These are phyloP conservation scores for Rhododendron ferrugineum DNA, from an alignment of 148 eudicot genomes.

Conservation along the genomic window DNA sequence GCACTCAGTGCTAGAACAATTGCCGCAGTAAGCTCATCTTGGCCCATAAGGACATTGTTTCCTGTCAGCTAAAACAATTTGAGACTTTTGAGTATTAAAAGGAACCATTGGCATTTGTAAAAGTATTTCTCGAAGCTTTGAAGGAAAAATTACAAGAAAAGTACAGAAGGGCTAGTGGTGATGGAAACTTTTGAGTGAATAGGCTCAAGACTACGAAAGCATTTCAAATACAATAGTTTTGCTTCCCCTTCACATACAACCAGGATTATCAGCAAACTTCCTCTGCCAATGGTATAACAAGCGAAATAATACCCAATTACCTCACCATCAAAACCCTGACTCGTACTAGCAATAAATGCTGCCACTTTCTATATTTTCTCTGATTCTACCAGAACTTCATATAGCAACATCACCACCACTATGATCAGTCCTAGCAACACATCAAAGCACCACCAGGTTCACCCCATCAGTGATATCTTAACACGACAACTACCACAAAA, in stretches of 20 bases:
- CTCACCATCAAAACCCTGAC: neutral
- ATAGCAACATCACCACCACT: neutral
- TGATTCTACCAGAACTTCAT: neutral
- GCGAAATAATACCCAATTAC: neutral
- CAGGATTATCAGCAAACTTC: neutral
- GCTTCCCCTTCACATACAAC: neutral
- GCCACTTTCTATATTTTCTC: neutral
- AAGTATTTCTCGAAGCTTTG: neutral
- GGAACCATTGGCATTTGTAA: neutral
- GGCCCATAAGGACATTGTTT: neutral
- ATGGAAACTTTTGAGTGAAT: neutral
- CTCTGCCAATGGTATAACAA: neutral
- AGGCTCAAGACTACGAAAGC: neutral
- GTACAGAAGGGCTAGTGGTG: neutral
- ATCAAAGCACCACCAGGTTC: neutral
- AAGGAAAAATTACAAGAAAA: neutral
- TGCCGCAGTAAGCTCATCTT: conserved; percentile 1
- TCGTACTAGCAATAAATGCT: neutral
- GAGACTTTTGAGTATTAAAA: neutral
- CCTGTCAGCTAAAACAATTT: neutral
- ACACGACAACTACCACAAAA: neutral
- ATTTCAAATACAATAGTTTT: neutral
- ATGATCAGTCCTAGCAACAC: neutral
- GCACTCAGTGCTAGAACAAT: neutral
- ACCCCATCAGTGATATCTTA: neutral